A percentile compares a stretch with the other conserved stretches of the same genome.
Conservation (phyloP, 2,329 filamentous ascomycete genomes). For the Penicillium hordei region DNA sequence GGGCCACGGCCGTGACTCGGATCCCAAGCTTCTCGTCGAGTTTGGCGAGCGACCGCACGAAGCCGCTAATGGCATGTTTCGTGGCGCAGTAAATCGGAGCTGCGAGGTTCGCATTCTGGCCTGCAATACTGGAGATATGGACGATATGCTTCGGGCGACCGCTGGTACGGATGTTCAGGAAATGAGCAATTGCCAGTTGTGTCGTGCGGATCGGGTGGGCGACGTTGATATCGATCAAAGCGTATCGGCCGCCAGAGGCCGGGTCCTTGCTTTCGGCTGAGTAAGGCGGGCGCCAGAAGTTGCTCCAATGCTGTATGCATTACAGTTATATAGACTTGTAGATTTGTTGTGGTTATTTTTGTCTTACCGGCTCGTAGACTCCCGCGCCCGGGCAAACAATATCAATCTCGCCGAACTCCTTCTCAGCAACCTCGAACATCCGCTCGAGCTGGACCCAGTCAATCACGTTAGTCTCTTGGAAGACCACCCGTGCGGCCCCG, state of each 20-base stretch:
- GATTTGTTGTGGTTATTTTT: neutral
- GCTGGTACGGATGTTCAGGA: slow-evolving; percentile 36
- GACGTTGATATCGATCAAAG: slow-evolving; percentile 52
- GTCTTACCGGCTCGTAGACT: slow-evolving; percentile 44
- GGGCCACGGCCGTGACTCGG: slow-evolving; percentile 60
- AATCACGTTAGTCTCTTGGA: slow-evolving; percentile 50
- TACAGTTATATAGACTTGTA: neutral
- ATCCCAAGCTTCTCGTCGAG: slow-evolving; percentile 54
- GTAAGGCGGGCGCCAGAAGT: slow-evolving; percentile 52
- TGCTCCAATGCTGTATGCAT: slow-evolving; percentile 44
- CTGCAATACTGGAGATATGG: slow-evolving; percentile 52
- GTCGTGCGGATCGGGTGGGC: slow-evolving; percentile 54
- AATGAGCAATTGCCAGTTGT: slow-evolving; percentile 52
- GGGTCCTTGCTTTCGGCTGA: slow-evolving; percentile 43
- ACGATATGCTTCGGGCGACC: slow-evolving; percentile 45
- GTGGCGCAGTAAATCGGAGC: slow-evolving; percentile 51
- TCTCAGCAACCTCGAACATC: slow-evolving; percentile 51
- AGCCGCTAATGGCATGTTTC: slow-evolving; percentile 51
- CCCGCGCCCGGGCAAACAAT: slow-evolving; percentile 51
- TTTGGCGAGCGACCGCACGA: slow-evolving; percentile 51
- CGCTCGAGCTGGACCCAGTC: slow-evolving; percentile 51
- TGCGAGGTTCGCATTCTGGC: slow-evolving; percentile 40
- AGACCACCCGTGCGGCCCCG: slow-evolving; percentile 39
- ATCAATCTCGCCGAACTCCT: slow-evolving; percentile 49
- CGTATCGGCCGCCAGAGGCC: slow-evolving; percentile 43